A percentile compares a stretch with the other conserved stretches of the same genome.
Conservation (phyloP, 225 moss, liverwort and hornwort species). For the Thuidium tamariscinum region DNA sequence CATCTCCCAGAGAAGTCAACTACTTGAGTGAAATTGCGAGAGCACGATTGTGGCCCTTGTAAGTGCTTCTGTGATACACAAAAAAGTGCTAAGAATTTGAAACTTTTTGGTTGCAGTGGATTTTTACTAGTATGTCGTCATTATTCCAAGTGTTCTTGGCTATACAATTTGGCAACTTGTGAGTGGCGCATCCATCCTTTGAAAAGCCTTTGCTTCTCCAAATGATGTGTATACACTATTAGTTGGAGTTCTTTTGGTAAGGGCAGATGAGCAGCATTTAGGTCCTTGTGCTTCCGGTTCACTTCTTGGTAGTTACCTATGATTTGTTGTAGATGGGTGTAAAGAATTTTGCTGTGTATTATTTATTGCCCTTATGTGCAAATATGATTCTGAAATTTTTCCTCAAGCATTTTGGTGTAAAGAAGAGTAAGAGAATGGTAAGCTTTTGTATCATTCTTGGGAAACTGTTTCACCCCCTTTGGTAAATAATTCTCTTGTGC, state of each 20-base stretch:
- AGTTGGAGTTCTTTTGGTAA: neutral
- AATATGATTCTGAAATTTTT: neutral
- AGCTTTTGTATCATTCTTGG: fast-evolving
- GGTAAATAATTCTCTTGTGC: neutral
- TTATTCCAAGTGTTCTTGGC: no score
- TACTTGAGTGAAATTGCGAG: neutral
- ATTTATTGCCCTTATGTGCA: fast-evolving
- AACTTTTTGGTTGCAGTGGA: no score
- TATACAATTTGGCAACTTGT: neutral
- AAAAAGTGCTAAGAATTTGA: no score
- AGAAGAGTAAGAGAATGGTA: neutral
- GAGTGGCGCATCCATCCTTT: neutral
- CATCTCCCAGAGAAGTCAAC: neutral
- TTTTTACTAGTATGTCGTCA: neutral
- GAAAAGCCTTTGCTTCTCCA: fast-evolving
- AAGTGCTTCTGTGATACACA: no score
- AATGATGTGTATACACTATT: neutral
- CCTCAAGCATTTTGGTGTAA: neutral
- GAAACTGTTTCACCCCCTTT: fast-evolving
- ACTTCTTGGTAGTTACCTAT: neutral
- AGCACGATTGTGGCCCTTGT: no score
- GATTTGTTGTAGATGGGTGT: neutral
- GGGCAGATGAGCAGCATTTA: neutral
- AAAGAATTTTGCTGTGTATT: neutral
- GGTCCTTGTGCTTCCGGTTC: neutral